These are phyloP conservation scores for Phytophthora multivora DNA, from an alignment of 352 stramenopile genomes.

Conservation along the genomic window DNA sequence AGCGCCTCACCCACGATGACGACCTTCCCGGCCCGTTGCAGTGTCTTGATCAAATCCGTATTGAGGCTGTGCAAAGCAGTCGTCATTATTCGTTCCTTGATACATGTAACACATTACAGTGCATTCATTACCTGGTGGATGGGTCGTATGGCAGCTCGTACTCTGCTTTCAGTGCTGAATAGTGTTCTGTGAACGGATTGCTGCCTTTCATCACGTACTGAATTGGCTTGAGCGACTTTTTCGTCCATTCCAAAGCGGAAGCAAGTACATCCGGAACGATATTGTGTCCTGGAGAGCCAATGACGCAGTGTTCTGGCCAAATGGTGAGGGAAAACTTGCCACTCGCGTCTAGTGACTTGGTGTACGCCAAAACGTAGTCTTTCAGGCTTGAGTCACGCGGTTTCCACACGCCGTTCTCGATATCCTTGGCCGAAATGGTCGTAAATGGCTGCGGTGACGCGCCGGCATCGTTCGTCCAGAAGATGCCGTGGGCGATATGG, in stretches of 20 bases:
- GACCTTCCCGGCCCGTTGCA: conserved; percentile 76
- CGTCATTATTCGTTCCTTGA: conserved; percentile 29
- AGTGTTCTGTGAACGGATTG: conserved; percentile 95
- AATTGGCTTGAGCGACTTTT: conserved; percentile 53
- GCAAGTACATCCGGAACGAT: conserved; percentile 80
- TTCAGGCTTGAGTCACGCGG: conserved; percentile 60
- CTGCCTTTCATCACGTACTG: conserved; percentile 92
- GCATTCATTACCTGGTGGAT: conserved; percentile 39
- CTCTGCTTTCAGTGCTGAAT: conserved; percentile 92
- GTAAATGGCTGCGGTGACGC: conserved; percentile 91
- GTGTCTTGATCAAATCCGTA: conserved; percentile 71
- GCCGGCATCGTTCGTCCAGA: conserved; percentile 80
- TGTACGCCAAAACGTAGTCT: conserved; percentile 90
- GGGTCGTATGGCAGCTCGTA: conserved; percentile 81
- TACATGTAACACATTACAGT: conserved; percentile 74
- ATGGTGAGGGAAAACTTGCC: conserved; percentile 91
- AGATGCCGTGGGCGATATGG: conserved; percentile 94
- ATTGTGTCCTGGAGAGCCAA: conserved; percentile 87
- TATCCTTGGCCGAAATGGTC: conserved; percentile 84
- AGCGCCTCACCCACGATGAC: conserved; percentile 93
- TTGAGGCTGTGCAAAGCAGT: conserved; percentile 61
- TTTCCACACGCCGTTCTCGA: conserved; percentile 57
- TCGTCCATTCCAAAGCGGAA: conserved; percentile 83
- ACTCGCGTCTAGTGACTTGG: conserved; percentile 71
- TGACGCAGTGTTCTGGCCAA: conserved; percentile 96